Evolutionary conservation across 805 yeast species (phyloP).

Genomic region (Zygosaccharomyces gambellarensis): DNA sequence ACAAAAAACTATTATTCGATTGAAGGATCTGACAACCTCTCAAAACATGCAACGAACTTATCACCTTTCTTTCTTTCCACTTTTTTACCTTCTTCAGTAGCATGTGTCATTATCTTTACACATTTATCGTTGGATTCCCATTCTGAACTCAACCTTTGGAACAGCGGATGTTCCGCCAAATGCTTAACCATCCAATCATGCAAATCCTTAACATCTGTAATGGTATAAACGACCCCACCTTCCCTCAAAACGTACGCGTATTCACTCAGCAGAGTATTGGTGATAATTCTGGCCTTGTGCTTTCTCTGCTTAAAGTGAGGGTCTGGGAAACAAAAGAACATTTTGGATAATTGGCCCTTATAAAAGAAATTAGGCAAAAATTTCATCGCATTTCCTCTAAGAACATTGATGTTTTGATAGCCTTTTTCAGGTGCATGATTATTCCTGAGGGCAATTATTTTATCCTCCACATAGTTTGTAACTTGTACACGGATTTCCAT

Average conservation of each 20-base stretch:
- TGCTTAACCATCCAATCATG: slow-evolving; percentile 97
- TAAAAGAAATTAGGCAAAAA: slow-evolving; percentile 90
- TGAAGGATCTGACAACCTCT: slow-evolving; percentile 59
- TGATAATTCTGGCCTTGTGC: slow-evolving; percentile 94
- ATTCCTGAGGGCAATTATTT: slow-evolving; percentile 80
- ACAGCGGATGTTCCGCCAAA: slow-evolving; percentile 84
- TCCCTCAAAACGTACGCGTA: slow-evolving; percentile 86
- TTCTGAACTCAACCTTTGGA: slow-evolving; percentile 69
- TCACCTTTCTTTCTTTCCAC: slow-evolving; percentile 85
- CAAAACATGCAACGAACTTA: slow-evolving; percentile 85
- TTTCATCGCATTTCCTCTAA: slow-evolving; percentile 96
- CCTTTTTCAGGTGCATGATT: slow-evolving; percentile 31
- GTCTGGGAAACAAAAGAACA: slow-evolving; percentile 99
- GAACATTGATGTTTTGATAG: slow-evolving; percentile 81
- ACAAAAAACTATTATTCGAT: slow-evolving; percentile 12
- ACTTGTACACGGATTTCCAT: slow-evolving; percentile 99
- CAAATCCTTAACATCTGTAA: slow-evolving; percentile 90
- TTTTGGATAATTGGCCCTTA: slow-evolving; percentile 76
- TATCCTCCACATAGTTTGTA: slow-evolving; percentile 92
- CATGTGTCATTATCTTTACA: slow-evolving; percentile 78
- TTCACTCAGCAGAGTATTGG: slow-evolving; percentile 82
- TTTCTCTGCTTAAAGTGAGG: slow-evolving; percentile 97
- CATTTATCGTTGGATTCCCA: slow-evolving; percentile 81
- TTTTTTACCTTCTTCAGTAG: slow-evolving; percentile 98
- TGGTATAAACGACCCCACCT: slow-evolving; percentile 87